Base-by-base conservation (phyloP, 2,329 filamentous ascomycete genomes). In the Spiromastix sp. region DNA sequence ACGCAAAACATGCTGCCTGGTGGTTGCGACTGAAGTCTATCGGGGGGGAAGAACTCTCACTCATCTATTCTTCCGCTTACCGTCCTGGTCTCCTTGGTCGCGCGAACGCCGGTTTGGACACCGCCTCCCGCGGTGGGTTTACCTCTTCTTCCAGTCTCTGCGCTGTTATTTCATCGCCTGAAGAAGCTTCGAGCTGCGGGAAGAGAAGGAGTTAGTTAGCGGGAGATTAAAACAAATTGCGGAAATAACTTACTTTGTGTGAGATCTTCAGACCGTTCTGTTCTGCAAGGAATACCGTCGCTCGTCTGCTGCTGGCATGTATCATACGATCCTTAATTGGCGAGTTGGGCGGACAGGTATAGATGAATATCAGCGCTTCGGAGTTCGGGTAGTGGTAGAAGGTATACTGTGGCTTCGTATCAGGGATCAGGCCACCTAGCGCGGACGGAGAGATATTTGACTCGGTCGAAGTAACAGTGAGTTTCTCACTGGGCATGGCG, bases 321-420 rank as follows among this genome's bases (percentile, higher is more conserved):
- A 79, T 48, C 76, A 80, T 79, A 37, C 75, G 64, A 54, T 79
- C 74, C 56, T 75, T 78, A 51, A 79, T 73, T 52, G 72, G 75
- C 10, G 71, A 72, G 9, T 51, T 62, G 0, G 67, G 65, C 9
- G 76, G 76, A 51, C 76, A 80, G 13, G 75, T 77, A 49, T 77
- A 79, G 39, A 79, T 70, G 55, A 79, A 80, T 15, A 79, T 55
- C 9, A 77, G 62, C 2, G 56, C 50, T 5, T 60, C 55, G 9
- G 61, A 61, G 21, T 61, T 57, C 4, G 63, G 59, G 42, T 74
- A 67, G 34, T 68, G 64, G 54, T 77, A 80, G 48, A 79, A 77
- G 4, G 67, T 66, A 50, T 77, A 79, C 37, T 72, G 61, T 9
- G 76, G 76, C 43, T 74, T 70, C 25, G 62, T 61, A 8, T 59